A percentile compares a stretch with the other conserved stretches of the same genome.
These are phyloP conservation scores for Calonectria pteridis DNA, from an alignment of 2,329 filamentous ascomycete genomes.

Conservation along the genomic window DNA sequence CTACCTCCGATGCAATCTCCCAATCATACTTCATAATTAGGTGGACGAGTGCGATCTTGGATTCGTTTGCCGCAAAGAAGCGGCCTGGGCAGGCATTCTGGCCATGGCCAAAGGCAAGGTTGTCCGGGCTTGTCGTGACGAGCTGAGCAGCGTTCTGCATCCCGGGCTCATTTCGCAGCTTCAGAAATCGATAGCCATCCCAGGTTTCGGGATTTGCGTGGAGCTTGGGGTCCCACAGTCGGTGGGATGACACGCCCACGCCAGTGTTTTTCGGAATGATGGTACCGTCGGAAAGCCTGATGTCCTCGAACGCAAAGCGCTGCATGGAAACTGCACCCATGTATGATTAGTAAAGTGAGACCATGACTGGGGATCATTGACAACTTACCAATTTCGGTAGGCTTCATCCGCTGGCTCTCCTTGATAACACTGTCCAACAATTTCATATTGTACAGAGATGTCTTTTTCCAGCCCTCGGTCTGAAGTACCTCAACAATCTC, in stretches of 20 bases:
- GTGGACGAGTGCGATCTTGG: neutral
- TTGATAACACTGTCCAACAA: slow-evolving; percentile 64
- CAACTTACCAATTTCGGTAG: slow-evolving; percentile 50
- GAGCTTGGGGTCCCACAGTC: neutral
- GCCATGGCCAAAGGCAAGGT: neutral
- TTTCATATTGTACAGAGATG: slow-evolving; percentile 56
- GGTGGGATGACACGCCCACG: neutral
- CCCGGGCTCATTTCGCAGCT: neutral
- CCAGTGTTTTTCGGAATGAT: neutral
- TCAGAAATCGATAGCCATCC: neutral
- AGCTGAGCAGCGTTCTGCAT: neutral
- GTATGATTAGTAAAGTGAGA: neutral
- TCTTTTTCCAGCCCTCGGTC: slow-evolving; percentile 56
- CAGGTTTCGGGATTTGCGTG: neutral
- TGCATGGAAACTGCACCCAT: neutral
- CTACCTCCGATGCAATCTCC: neutral
- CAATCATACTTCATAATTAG: neutral
- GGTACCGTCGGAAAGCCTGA: neutral
- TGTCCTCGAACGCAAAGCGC: neutral
- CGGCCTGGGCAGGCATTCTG: neutral
- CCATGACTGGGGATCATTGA: fast-evolving
- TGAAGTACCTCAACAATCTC: neutral
- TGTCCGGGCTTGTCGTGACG: neutral
- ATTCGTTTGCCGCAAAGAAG: neutral
- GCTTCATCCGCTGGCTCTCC: slow-evolving; percentile 61